phyloP scores from a whole-genome alignment of 108 stramenopile species.

The Discostella pseudostelligera region DNA sequence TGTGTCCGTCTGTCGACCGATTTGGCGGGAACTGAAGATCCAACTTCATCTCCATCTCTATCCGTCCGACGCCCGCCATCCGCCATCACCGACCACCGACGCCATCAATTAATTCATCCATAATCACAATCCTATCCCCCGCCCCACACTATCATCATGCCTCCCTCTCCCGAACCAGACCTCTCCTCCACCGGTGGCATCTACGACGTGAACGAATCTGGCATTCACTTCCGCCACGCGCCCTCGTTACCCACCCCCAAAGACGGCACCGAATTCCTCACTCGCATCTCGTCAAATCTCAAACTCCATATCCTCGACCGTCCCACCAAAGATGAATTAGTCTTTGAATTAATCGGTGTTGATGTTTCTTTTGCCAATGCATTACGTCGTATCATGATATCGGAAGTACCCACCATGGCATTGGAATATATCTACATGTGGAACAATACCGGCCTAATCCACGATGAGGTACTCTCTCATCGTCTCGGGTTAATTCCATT shows the following conservation, averaged over 20 bases:
- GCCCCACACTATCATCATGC: background rate
- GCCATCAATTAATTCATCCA: no score
- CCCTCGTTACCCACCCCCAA: constrained; percentile 45
- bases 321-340: constrained; percentile 62
- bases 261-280: constrained; percentile 60
- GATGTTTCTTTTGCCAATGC: constrained; percentile 96
- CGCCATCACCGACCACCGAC: no score
- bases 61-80: no score
- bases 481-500: constrained; percentile 93
- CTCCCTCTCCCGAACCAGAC: constrained; percentile 6
- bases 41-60: no score
- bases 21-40: no score
- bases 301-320: constrained; percentile 60
- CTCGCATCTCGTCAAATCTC: constrained; percentile 46
- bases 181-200: constrained; percentile 37
- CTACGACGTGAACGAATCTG: constrained; percentile 71
- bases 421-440: constrained; percentile 93
- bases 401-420: constrained; percentile 92
- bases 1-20: no score
- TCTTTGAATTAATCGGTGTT: constrained; percentile 87
- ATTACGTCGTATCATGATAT: constrained; percentile 91
- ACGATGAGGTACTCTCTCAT: constrained; percentile 96
- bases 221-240: constrained; percentile 64
- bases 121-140: no score
- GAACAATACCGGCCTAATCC: constrained; percentile 88